Base-by-base conservation (phyloP, 352 stramenopile species). In the Pythium pyrilobum region DNA sequence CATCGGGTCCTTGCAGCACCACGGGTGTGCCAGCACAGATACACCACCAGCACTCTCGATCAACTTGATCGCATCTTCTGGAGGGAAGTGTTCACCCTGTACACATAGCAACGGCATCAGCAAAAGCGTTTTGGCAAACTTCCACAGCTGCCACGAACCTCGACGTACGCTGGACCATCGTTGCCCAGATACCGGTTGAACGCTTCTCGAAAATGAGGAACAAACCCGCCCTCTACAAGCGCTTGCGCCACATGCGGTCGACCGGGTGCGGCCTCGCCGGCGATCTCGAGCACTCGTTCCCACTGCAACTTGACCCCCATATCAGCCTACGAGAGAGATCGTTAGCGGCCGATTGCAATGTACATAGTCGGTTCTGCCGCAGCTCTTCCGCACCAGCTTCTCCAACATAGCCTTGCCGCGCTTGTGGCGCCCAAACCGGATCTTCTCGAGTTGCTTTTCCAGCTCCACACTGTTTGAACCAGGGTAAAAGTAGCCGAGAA, bases 301-400 rank as follows among this genome's bases (percentile, higher is more conserved):
- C 81, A 94, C 38, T 91, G 43, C 5, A 94, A 59, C 25, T 89
- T 84, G 46, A 94, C 87, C 3, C 81, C 81, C 79, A 94, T 90
- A 0, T 52, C 52, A n/a, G 81, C 83, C 83, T 94, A 38, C 38
- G n/a, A 6, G 10, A 25, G 36, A 27, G 16, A 3, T 37, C 15
- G 13, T 7, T 20, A 38, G 33, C 8, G 13, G 1, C 5, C 4
- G 39, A 32, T 18, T 5, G 21, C 29, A 57, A 2, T 3, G 29
- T n/a, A n/a, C n/a, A 51, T 46, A 36, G 28, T 32, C 28, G 40
- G 9, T 8, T 27, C 23, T 46, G 7, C 16, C 9, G 18, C 8
- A 15, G 21, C 7, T 20, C 36, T 29, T 36, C 28, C 21, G 46
- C 55, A 92, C 83, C 68, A 94, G 63, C 56, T 94, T 94, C 28